Evolutionary conservation across 441 rosid genomes (phyloP).

Genomic region (Populus trichocarpa): DNA sequence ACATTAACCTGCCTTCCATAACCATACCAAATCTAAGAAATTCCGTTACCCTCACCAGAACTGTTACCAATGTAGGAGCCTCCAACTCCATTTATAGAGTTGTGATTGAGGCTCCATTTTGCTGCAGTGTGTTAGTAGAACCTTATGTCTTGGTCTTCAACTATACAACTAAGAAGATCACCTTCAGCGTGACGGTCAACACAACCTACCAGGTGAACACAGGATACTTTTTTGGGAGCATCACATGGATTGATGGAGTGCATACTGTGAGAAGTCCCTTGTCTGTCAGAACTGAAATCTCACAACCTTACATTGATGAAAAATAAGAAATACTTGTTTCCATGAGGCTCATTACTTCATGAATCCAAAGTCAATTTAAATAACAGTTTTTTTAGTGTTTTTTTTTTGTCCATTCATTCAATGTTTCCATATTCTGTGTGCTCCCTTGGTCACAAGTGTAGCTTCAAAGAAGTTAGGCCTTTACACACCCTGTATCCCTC

Average conservation of each 20-base stretch:
- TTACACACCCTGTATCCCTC: not conserved
- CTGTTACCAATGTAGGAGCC: conserved; percentile 44
- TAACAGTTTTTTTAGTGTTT: not conserved
- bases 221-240: conserved; percentile 51
- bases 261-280: conserved; percentile 33
- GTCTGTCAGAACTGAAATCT: conserved; percentile 26
- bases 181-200: conserved; percentile 28
- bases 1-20: conserved; percentile 75
- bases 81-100: conserved; percentile 27
- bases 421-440: not conserved
- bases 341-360: not conserved
- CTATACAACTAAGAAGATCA: conserved; percentile 15
- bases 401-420: too few relatives aligned
- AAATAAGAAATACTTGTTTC: not conserved
- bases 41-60: conserved; percentile 43
- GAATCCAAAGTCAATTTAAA: not conserved
- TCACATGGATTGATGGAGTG: conserved; percentile 35
- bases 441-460: not conserved
- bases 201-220: conserved; percentile 23
- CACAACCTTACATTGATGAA: conserved; percentile 15
- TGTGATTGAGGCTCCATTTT: conserved; percentile 31
- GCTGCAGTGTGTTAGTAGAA: conserved; percentile 20
- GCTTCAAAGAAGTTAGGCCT: not conserved
- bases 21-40: conserved; percentile 52
- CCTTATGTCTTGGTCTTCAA: conserved; percentile 33